Base-by-base conservation (phyloP, 805 yeast genomes). In the Lachancea thermotolerans region DNA sequence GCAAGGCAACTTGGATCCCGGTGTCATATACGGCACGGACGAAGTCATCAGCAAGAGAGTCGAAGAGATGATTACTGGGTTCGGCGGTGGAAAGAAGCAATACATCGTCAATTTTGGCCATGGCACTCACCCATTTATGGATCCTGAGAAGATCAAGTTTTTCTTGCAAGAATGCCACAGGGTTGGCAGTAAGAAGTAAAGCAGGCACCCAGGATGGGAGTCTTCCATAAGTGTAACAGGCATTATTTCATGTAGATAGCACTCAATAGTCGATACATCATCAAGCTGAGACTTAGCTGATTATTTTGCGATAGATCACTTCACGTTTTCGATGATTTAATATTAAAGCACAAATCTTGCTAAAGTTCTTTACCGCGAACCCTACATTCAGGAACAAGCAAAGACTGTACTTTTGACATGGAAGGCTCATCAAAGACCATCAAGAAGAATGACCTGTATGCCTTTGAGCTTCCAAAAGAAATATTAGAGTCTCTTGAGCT, bases 101-200 rank as follows among this genome's bases (percentile, higher is more conserved):
- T 93, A 93, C 69, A 91, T 93, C 54, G 82, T 91, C 56, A 93
- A 93, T 71, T 85, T 93, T 60, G 99, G 99, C 39, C 99, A 93
- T 58, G 99, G 99, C 14, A 93, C 99, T 17, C 97, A 89, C 64
- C 99, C 99, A 17, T 88, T 86, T 68, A 89, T 93, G 95, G 84
- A 87, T 52, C 96, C 98, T 10, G 95, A 85, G 52, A 84, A 84
- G 64, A 78, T 93, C 50, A 81, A 78, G 49, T 86, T 79, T 67
- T 93, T 93, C 69, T 71, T 93, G 60, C 70, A 87, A 65, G 96
- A 88, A 65, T 84, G 93, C 56, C 95, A 88, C 64, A 77, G 90
- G 57, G 64, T 85, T 44, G 95, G 95, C 68, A 41, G 50, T 30
- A 4, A 33, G 35, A 40, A 47, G 41, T 39, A 27, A 47, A 25